Evolutionary conservation across 257 asterid genomes (phyloP).

Genomic region (Plantago ovata): DNA sequence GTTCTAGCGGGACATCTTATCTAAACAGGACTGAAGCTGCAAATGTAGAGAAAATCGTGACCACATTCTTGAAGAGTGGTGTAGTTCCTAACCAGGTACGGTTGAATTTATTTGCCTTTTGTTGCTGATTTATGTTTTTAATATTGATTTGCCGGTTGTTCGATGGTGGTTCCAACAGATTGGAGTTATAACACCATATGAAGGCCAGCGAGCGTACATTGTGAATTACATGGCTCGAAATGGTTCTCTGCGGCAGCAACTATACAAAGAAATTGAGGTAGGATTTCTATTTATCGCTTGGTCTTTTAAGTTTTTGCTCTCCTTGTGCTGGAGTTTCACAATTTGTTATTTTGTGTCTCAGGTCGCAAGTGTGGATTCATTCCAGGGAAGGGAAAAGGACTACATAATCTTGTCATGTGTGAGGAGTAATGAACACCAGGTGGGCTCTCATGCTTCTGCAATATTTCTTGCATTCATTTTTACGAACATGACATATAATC

Average conservation of each 20-base stretch:
- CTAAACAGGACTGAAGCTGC: conserved; percentile 96
- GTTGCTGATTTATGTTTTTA: conserved; percentile 15
- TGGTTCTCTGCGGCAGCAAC: conserved; percentile 93
- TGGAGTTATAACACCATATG: conserved; percentile 98
- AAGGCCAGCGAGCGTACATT: conserved; percentile 98
- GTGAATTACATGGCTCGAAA: conserved; percentile 97
- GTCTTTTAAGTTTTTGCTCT: background rate
- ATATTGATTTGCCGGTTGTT: conserved; percentile 10
- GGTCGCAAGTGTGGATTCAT: conserved; percentile 99
- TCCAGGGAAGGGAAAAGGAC: conserved; percentile 98
- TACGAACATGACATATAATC: background rate
- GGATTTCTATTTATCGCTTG: conserved; percentile 8
- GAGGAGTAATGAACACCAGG: conserved; percentile 99
- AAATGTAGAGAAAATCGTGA: conserved; percentile 91
- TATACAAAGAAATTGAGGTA: conserved; percentile 98
- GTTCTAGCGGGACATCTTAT: conserved; percentile 98
- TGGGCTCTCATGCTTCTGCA: conserved; percentile 27
- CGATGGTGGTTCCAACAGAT: conserved; percentile 43
- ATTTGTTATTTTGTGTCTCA: conserved; percentile 31
- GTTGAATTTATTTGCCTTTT: conserved; percentile 13
- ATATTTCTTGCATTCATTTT: background rate
- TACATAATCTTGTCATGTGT: conserved; percentile 92
- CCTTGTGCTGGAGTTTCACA: conserved; percentile 7
- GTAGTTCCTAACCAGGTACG: conserved; percentile 94
- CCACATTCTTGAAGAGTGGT: conserved; percentile 95